A percentile compares a stretch with the other conserved stretches of the same genome.
Conservation (phyloP, 257 asterid species). For the Plantago ovata region DNA sequence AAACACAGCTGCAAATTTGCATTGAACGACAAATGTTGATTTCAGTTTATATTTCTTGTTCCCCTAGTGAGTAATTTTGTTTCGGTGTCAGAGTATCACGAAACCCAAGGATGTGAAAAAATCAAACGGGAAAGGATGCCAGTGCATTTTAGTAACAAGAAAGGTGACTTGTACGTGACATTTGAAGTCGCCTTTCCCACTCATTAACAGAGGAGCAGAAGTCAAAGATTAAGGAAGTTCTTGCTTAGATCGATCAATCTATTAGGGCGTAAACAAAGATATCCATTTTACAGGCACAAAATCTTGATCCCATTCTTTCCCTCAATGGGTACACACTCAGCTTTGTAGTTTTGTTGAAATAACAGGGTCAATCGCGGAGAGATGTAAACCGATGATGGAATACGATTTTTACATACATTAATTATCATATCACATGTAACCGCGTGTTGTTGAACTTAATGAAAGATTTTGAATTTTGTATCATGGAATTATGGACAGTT, state of each 20-base stretch:
- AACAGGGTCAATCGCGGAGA: background rate
- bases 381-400: background rate
- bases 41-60: background rate
- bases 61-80: background rate
- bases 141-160: slow-evolving; percentile 71
- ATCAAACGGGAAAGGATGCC: slow-evolving; percentile 96
- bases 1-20: background rate
- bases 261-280: slow-evolving; percentile 6
- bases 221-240: slow-evolving; percentile 64
- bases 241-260: slow-evolving; percentile 28
- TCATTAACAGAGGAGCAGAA: slow-evolving; percentile 72
- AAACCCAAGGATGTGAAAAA: slow-evolving; percentile 87
- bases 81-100: slow-evolving; percentile 68
- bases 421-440: background rate
- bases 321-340: background rate
- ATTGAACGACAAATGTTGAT: too few relatives aligned
- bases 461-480: background rate
- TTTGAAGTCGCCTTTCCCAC: slow-evolving; percentile 90
- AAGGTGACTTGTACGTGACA: slow-evolving; percentile 71
- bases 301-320: background rate
- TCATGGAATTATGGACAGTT: too few relatives aligned
- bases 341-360: slow-evolving; percentile 5
- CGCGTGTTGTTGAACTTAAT: slow-evolving; percentile 10
- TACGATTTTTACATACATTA: background rate
- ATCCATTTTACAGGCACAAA: background rate